Percentiles rank a stretch among this genome's conserved stretches.
Conservation (phyloP, 108 stramenopile species). For the Conticribra guillardii region DNA sequence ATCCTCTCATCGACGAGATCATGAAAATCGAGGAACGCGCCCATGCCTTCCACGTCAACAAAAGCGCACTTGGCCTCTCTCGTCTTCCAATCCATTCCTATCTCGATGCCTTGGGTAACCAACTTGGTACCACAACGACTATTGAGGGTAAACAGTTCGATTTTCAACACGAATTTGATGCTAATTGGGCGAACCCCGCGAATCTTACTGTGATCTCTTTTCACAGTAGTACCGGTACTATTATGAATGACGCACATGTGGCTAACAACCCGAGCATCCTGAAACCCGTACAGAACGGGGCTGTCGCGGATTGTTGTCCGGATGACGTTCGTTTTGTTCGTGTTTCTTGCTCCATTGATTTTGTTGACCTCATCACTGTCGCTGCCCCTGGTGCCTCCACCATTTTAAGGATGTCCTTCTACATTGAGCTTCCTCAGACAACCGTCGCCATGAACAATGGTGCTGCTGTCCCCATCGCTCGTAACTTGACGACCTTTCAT, state of each 20-base stretch:
- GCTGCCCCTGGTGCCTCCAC: not conserved
- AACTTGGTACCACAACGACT: too few relatives aligned
- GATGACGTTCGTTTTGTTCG: constrained; percentile 6
- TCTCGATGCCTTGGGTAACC: not conserved
- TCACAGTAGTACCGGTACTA: not conserved
- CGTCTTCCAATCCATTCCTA: not conserved
- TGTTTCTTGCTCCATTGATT: not conserved
- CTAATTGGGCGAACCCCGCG: not conserved
- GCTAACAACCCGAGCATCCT: not conserved
- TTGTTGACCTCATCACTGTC: not conserved
- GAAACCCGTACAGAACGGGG: constrained; percentile 3
- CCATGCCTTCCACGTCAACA: too few relatives aligned
- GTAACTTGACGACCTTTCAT: too few relatives aligned
- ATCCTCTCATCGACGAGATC: too few relatives aligned
- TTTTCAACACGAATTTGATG: not conserved
- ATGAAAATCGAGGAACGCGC: too few relatives aligned
- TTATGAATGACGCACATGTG: not conserved
- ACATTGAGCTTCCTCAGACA: too few relatives aligned
- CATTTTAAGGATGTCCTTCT: not conserved
- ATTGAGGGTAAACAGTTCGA: not conserved
- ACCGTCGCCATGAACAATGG: too few relatives aligned
- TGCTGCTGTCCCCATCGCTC: too few relatives aligned
- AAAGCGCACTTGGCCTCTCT: not conserved
- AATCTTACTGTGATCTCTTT: constrained; percentile 5
- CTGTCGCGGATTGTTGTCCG: constrained; percentile 1